These are phyloP conservation scores for Cercospora beticola DNA, from an alignment of 2,329 filamentous ascomycete genomes.

Conservation along the genomic window DNA sequence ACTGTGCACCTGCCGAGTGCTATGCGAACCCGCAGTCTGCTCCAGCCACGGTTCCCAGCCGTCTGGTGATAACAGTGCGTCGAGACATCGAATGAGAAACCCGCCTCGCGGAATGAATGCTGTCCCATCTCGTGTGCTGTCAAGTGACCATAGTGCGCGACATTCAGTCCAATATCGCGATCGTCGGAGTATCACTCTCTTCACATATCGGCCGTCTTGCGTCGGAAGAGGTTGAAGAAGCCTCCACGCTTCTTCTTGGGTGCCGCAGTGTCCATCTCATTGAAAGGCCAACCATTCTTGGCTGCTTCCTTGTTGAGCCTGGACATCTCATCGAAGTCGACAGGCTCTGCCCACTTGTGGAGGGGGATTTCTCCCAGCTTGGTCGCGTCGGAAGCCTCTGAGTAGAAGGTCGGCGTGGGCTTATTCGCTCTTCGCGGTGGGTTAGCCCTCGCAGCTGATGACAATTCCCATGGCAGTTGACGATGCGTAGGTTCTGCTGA, in stretches of 20 bases:
- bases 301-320: conserved; percentile 44
- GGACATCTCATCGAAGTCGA: conserved; percentile 45
- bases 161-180: too few species aligned
- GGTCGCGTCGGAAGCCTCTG: conserved; percentile 48
- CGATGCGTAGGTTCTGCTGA: background rate
- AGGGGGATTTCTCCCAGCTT: conserved; percentile 52
- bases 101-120: background rate
- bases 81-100: background rate
- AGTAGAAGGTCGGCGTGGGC: conserved; percentile 43
- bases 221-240: conserved; percentile 26
- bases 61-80: background rate
- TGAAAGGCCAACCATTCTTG: conserved; percentile 33
- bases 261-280: background rate
- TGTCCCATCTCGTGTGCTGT: background rate
- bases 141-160: background rate
- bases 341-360: conserved; percentile 46
- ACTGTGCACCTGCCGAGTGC: background rate
- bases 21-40: background rate
- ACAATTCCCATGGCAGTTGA: background rate
- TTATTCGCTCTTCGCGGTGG: conserved; percentile 26
- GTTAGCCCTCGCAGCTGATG: background rate
- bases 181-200: too few species aligned
- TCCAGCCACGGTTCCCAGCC: background rate
- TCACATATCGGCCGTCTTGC: conserved; percentile 11
- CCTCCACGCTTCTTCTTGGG: conserved; percentile 23